Base-by-base conservation (phyloP, 306 rosid genomes). In the Pterocarpus macrocarpus region DNA sequence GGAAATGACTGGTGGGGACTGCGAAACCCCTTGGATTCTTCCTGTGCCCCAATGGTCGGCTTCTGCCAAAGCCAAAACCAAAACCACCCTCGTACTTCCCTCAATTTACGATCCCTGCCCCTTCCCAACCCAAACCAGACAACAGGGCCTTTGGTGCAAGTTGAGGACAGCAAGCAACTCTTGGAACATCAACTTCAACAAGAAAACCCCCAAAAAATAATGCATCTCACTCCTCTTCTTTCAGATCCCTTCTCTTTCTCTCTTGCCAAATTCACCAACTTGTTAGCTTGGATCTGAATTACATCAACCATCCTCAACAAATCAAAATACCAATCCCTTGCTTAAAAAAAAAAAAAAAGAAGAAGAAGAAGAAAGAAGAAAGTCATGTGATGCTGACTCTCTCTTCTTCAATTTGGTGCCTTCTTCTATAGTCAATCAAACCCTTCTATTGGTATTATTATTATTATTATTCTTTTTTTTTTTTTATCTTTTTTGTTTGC, bases 51-150 rank as follows among this genome's bases (percentile, higher is more conserved):
- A 22, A 33, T 10, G 77, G 62, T 16, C 62, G 69, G 81, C 67
- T 65, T 45, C 15, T 65, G 0, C 1, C 2, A 50, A 16, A n/a
- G 8, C 34, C 41, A 15, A 50, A 38, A 44, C 81, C 88, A 14
- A 66, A 66, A 39, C 8, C 72, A 53, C 71, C 56, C 43, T 55
- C 61, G 9, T 16, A 5, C 14, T 81, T 79, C 50, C 62, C 38
- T 34, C 3, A 78, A 83, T 83, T 89, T 89, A 89, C 93, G 47
- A 4, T 49, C 76, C 15, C 2, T 83, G 80, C 90, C 86, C 62
- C 15, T 4, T 71, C 15, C 69, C 34, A 15, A n/a, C 12, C 45
- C 64, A 33, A 66, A 8, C 15, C 44, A n/a, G n/a, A n/a, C 14
- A 64, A 81, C 47, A 35, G 33, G 53, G 53, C 8, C 53, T 8